These are phyloP conservation scores for Debaryomyces prosopidis DNA, from an alignment of 805 yeast genomes.

Conservation along the genomic window DNA sequence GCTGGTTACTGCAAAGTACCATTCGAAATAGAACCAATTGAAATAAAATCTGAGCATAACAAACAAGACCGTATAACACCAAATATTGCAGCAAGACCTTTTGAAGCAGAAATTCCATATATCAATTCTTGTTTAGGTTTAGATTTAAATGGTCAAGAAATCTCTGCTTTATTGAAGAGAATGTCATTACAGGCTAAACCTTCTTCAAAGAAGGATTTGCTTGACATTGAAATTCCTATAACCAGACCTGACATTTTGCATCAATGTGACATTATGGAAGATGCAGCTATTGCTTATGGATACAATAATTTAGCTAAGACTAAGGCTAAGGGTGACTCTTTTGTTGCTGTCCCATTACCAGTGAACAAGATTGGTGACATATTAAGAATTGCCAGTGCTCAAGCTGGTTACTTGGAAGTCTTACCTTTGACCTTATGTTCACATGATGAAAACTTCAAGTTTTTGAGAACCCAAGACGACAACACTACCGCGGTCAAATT, in stretches of 20 bases:
- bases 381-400: conserved; percentile 85
- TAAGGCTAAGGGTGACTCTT: conserved; percentile 72
- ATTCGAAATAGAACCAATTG: conserved; percentile 87
- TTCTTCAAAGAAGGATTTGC: conserved; percentile 46
- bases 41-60: conserved; percentile 81
- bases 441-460: conserved; percentile 94
- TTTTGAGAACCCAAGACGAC: conserved; percentile 73
- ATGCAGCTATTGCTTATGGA: conserved; percentile 95
- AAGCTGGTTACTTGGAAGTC: conserved; percentile 94
- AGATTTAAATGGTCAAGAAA: conserved; percentile 64
- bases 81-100: conserved; percentile 60
- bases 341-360: conserved; percentile 85
- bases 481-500: conserved; percentile 79
- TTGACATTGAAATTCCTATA: conserved; percentile 78
- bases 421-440: conserved; percentile 94
- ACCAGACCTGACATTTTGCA: conserved; percentile 96
- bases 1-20: conserved; percentile 80
- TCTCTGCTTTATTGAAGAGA: conserved; percentile 65
- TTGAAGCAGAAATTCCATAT: conserved; percentile 76
- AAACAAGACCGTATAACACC: conserved; percentile 77
- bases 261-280: conserved; percentile 98
- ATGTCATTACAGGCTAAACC: conserved; percentile 77
- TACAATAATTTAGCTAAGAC: conserved; percentile 84
- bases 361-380: conserved; percentile 90
- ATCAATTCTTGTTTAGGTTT: conserved; percentile 94